phyloP scores from a whole-genome alignment of 2,329 filamentous ascomycete species.

The Triangularia setosa region DNA sequence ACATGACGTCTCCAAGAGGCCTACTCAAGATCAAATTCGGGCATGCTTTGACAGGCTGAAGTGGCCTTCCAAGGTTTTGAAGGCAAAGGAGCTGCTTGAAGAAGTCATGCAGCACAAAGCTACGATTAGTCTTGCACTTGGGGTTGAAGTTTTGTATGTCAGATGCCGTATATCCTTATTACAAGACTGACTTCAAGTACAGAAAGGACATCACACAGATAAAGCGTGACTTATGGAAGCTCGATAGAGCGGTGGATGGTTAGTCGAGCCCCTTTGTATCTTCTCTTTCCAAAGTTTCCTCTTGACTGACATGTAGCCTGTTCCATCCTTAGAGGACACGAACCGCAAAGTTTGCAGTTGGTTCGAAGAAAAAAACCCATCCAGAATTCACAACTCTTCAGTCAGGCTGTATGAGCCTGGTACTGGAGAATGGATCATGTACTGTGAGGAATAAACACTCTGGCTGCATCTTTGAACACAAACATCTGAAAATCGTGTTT shows the following conservation, averaged over 20 bases:
- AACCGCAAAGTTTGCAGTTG: neutral
- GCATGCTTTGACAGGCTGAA: neutral
- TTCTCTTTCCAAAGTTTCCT: too few species aligned
- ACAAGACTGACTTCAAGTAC: too few species aligned
- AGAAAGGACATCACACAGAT: neutral
- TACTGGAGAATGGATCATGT: conserved; percentile 18
- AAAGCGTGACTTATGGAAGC: neutral
- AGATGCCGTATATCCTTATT: too few species aligned
- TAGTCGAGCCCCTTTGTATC: too few species aligned
- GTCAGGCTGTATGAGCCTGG: conserved; percentile 11
- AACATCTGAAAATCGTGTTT: conserved; percentile 8
- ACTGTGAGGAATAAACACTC: conserved; percentile 10
- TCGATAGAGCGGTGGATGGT: neutral
- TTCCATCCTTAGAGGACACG: neutral
- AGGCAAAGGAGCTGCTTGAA: neutral
- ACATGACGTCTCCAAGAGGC: neutral
- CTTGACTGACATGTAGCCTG: too few species aligned
- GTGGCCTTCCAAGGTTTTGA: neutral
- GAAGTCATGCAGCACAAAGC: neutral
- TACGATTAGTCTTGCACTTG: neutral
- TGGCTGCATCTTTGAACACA: neutral
- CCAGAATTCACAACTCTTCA: conserved; percentile 6
- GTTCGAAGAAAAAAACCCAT: neutral
- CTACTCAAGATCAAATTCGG: neutral
- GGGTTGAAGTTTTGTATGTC: neutral